Evolutionary conservation across 768 basidiomycete species (phyloP).

Genomic region (Kwoniella heveanensis): DNA sequence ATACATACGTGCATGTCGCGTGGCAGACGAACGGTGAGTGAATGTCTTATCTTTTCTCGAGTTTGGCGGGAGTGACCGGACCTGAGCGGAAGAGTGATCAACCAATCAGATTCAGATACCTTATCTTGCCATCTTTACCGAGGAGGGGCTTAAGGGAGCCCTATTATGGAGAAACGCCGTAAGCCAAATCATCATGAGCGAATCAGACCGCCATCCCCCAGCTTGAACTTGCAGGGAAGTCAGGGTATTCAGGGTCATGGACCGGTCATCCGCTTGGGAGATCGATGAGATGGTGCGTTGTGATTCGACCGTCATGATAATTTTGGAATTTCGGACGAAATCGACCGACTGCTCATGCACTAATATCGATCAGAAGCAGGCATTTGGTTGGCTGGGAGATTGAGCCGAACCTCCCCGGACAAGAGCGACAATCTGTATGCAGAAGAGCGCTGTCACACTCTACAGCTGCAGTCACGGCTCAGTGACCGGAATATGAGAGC

Average conservation of each 20-base stretch:
- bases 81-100: neutral
- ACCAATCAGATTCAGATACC: slow-evolving; percentile 8
- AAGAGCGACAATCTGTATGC: no score
- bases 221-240: neutral
- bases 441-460: no score
- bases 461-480: neutral
- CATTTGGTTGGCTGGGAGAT: neutral
- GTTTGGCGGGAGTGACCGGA: neutral
- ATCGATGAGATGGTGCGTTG: neutral
- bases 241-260: neutral
- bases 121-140: slow-evolving; percentile 11
- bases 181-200: neutral
- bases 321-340: neutral
- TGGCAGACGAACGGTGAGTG: neutral
- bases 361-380: neutral
- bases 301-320: neutral
- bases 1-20: neutral
- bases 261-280: neutral
- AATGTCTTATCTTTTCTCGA: neutral
- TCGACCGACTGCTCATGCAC: neutral
- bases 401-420: neutral
- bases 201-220: no score
- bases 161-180: neutral
- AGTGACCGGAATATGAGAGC: neutral
- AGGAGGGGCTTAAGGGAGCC: no score